Evolutionary conservation across 345 rosid species (phyloP).

Genomic region (Populus nigra): DNA sequence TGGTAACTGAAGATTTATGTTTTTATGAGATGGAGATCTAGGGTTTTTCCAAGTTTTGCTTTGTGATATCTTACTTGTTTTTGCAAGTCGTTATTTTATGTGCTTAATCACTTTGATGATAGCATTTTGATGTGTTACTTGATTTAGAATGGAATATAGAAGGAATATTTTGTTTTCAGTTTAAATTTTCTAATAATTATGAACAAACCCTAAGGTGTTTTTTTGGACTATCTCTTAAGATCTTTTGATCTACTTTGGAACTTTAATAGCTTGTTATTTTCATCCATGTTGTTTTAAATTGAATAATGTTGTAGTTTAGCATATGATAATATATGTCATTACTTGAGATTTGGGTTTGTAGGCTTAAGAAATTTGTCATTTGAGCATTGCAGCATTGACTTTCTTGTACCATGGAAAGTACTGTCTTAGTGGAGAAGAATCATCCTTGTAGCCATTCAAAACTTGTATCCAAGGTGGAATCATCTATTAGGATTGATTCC

Average conservation of each 20-base stretch:
- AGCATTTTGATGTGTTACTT: background rate
- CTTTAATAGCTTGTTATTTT: slow-evolving; percentile 16
- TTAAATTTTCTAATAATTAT: background rate
- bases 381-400: slow-evolving; percentile 13
- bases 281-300: background rate
- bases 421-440: slow-evolving; percentile 28
- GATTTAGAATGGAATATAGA: background rate
- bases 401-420: slow-evolving; percentile 28
- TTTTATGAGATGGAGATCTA: slow-evolving; percentile 42
- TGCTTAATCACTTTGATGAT: slow-evolving; percentile 17
- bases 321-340: slow-evolving; percentile 10
- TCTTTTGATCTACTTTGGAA: slow-evolving; percentile 15
- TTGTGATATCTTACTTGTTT: slow-evolving; percentile 20
- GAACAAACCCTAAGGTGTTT: slow-evolving; percentile 19
- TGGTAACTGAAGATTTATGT: slow-evolving; percentile 15
- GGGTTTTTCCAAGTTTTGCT: slow-evolving; percentile 41
- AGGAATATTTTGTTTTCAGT: slow-evolving; percentile 4
- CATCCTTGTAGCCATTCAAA: slow-evolving; percentile 28
- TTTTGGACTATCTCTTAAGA: slow-evolving; percentile 9
- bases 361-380: slow-evolving; percentile 8
- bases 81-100: slow-evolving; percentile 53
- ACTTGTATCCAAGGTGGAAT: slow-evolving; percentile 36
- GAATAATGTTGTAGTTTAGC: background rate
- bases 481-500: slow-evolving; percentile 54
- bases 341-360: slow-evolving; percentile 6